Conservation (phyloP, 1,284 basidiomycete species). For the Ganoderma meredithae region DNA sequence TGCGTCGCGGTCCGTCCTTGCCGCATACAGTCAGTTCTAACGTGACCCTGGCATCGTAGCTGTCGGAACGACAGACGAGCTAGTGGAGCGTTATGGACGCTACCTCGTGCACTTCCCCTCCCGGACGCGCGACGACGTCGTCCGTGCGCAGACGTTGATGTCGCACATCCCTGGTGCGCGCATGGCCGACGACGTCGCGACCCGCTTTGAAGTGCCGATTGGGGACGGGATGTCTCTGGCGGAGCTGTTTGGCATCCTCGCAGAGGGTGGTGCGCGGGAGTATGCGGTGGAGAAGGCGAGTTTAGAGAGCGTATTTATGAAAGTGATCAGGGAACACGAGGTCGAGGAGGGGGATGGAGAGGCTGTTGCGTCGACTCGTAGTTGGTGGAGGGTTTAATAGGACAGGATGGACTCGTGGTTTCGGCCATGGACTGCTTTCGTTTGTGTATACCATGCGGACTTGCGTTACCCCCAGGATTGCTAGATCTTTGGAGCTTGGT, state of each 20-base stretch:
- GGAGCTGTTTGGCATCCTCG: slow-evolving; percentile 61
- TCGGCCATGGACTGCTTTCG: not conserved
- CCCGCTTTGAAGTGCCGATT: slow-evolving; percentile 81
- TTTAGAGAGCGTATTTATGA: slow-evolving; percentile 77
- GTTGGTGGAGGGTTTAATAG: slow-evolving; percentile 2
- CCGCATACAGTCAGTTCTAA: not conserved
- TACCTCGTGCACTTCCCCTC: slow-evolving; percentile 84
- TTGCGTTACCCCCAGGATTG: not conserved
- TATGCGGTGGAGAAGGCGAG: slow-evolving; percentile 75
- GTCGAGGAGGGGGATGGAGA: slow-evolving; percentile 40
- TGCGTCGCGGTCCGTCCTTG: slow-evolving; percentile 38
- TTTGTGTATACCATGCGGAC: not conserved
- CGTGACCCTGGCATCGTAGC: slow-evolving; percentile 44
- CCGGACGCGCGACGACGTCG: slow-evolving; percentile 65
- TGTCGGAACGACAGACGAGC: slow-evolving; percentile 70
- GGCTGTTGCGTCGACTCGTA: slow-evolving; percentile 1
- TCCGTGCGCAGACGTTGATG: slow-evolving; percentile 66
- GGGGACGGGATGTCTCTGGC: slow-evolving; percentile 54
- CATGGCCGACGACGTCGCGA: slow-evolving; percentile 80
- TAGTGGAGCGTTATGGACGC: slow-evolving; percentile 70
- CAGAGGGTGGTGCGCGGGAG: slow-evolving; percentile 63
- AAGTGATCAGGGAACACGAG: slow-evolving; percentile 73
- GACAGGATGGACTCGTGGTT: not conserved
- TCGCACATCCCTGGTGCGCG: slow-evolving; percentile 65
- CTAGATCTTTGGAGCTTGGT: not conserved